Base-by-base conservation (phyloP, 257 asterid species). In the Solanum chiquidenum region DNA sequence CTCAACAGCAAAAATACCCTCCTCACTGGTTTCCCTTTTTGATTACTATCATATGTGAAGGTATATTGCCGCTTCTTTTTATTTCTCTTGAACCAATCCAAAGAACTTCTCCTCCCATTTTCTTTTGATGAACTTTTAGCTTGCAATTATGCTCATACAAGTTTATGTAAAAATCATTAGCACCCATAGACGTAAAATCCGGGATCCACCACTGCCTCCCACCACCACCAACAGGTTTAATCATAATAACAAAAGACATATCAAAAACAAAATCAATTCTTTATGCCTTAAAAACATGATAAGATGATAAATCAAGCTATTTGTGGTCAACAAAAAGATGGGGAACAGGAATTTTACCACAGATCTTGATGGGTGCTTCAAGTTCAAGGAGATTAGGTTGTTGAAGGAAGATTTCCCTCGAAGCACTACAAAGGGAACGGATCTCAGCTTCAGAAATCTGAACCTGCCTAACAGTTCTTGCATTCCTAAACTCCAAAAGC, bases 351-450 rank as follows among this genome's bases (percentile, higher is more conserved):
- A 35, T 23, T 37, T 31, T 94, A 96, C 99, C 99, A 90, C 99
- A 96, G 92, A 96, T 96, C 98, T 96, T 96, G 91, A 96, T 96
- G 85, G 98, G 99, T 18, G 99, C 99, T 90, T 96, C 99, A 25
- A 96, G 98, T 95, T 96, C 99, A 83, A 96, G 94, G 35, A 96
- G 97, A 94, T 94, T 96, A 60, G 99, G 99, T 91, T 96, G 99
- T 31, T 93, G 93, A 66, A 96, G 95, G 90, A 96, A 96, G 87
- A 96, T 95, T 89, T 94, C 98, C 21, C 99, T 94, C 29, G 99
- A 88, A 64, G 98, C 86, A 75, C 90, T 88, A 87, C 99, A 96
- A 76, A 96, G 95, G 44, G 93, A 91, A 25, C 98, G 98, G 95
- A 96, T 96, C 98, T 96, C 99, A 79, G 93, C 91, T 92, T 96